phyloP scores from a whole-genome alignment of 257 asterid genomes.

The Orobanche coerulescens region DNA sequence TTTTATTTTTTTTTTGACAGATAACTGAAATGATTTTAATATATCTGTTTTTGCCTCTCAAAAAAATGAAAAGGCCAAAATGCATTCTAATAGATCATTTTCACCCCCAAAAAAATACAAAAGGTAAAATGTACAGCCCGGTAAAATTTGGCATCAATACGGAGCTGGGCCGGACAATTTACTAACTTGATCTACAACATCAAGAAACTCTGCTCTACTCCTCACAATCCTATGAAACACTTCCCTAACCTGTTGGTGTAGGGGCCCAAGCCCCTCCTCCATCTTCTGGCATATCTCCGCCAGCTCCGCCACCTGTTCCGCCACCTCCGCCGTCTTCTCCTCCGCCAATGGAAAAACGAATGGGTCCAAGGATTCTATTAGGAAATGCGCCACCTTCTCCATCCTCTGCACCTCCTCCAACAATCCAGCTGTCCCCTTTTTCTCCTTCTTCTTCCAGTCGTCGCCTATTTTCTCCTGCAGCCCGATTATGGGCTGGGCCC shows the following conservation, averaged over 20 bases:
- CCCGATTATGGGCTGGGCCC: slow-evolving; percentile 59
- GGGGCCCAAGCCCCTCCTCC: slow-evolving; percentile 82
- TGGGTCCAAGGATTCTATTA: slow-evolving; percentile 52
- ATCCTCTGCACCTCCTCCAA: slow-evolving; percentile 69
- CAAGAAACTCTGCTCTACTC: slow-evolving; percentile 77
- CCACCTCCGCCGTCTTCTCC: slow-evolving; percentile 53
- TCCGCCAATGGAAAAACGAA: slow-evolving; percentile 70
- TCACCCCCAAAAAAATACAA: background rate
- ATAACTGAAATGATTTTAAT: too few species aligned
- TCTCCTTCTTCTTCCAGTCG: slow-evolving; percentile 90
- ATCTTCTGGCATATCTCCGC: slow-evolving; percentile 54
- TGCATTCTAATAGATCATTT: background rate
- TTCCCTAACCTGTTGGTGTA: slow-evolving; percentile 66
- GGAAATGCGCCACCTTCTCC: slow-evolving; percentile 56
- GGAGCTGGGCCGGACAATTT: slow-evolving; percentile 59
- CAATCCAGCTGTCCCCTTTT: slow-evolving; percentile 57
- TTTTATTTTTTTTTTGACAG: too few species aligned
- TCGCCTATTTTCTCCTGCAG: slow-evolving; percentile 79
- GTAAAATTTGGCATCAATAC: slow-evolving; percentile 26
- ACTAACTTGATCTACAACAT: slow-evolving; percentile 62
- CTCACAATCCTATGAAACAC: slow-evolving; percentile 92
- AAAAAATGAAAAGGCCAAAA: too few species aligned
- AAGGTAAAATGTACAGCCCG: slow-evolving; percentile 12
- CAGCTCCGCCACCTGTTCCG: slow-evolving; percentile 56
- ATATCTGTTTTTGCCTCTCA: too few species aligned